Percentiles rank a stretch among this genome's conserved stretches.
Evolutionary conservation across 352 stramenopile species (phyloP).

Genomic region (Pythium guiyangense): DNA sequence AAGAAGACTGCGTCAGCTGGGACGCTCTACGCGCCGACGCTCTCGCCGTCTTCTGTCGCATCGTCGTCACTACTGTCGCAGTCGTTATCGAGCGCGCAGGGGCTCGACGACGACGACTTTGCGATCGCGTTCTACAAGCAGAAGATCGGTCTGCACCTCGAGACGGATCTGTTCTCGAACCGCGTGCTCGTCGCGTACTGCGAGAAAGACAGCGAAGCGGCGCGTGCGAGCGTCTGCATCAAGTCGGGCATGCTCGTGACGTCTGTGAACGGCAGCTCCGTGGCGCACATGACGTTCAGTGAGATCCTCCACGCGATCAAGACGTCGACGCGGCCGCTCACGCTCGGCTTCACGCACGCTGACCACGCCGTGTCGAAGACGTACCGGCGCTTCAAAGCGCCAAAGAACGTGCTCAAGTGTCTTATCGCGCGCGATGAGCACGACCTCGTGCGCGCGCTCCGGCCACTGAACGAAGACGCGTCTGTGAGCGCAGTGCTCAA

Average conservation of each 20-base stretch:
- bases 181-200: constrained; percentile 56
- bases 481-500: constrained; percentile 49
- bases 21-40: constrained; percentile 8
- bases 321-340: constrained; percentile 35
- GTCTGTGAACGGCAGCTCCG: constrained; percentile 51
- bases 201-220: constrained; percentile 59
- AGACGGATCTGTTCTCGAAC: constrained; percentile 56
- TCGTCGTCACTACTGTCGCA: not conserved
- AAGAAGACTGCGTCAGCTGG: constrained; percentile 25
- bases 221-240: constrained; percentile 30
- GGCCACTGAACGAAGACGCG: constrained; percentile 42
- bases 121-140: constrained; percentile 50
- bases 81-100: not conserved
- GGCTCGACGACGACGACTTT: constrained; percentile 39
- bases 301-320: constrained; percentile 54
- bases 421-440: constrained; percentile 40
- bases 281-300: constrained; percentile 34
- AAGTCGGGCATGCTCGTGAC: constrained; percentile 51
- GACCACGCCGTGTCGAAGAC: constrained; percentile 20
- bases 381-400: constrained; percentile 39
- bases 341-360: constrained; percentile 49
- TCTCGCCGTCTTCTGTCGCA: constrained; percentile 8
- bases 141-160: constrained; percentile 63
- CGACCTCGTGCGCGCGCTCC: constrained; percentile 37
- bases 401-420: constrained; percentile 46